Base-by-base conservation (phyloP, 2,329 filamentous ascomycete genomes). In the Penicillium italicum region DNA sequence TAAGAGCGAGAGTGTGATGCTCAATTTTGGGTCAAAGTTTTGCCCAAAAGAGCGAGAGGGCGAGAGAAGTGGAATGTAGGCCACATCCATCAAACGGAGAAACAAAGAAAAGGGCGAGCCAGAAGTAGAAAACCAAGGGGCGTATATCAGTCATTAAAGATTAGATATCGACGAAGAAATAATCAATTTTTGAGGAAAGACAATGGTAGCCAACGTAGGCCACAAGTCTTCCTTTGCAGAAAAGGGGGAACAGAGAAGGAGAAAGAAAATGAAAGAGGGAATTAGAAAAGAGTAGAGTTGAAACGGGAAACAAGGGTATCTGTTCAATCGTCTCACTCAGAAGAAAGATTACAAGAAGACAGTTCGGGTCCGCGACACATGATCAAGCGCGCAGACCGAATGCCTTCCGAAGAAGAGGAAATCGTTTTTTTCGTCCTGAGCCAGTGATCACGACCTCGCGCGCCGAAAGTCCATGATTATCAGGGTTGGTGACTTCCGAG, bases 391-490 rank as follows among this genome's bases (percentile, higher is more conserved):
- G 69, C 57, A 78, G 63, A 22, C 76, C 73, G 58, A 79, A 76
- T 20, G 76, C 77, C 56, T 74, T 77, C 41, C 76, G 71, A 50
- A 79, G 65, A 54, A 73, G 66, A 9, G 72, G 72, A 50, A 79
- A 78, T 54, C 74, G 74, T 61, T 76, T 79, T 67, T 78, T 79
- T 56, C 75, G 76, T 34, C 71, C 74, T 20, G 66, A 66, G 5
- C 66, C 64, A 40, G 69, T 66, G 33, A 72, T 67, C n/a, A 69
- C 67, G 18, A 74, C 63, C 33, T 73, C 66, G n/a, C 63, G 60
- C 20, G 62, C 68, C 3, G 55, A 45, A 7, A 31, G 49, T 8
- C 59, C 53, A 24, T 54, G 51, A 2, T 63, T 57, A 37, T 64
- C 60, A 4, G 50, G 54, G 28, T 40, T 57, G 4, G 57, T 59